Evolutionary conservation across 2,329 filamentous ascomycete genomes (phyloP), one percentile per base, ranked within the genome.

Genomic region (Trichoderma sp.): DNA sequence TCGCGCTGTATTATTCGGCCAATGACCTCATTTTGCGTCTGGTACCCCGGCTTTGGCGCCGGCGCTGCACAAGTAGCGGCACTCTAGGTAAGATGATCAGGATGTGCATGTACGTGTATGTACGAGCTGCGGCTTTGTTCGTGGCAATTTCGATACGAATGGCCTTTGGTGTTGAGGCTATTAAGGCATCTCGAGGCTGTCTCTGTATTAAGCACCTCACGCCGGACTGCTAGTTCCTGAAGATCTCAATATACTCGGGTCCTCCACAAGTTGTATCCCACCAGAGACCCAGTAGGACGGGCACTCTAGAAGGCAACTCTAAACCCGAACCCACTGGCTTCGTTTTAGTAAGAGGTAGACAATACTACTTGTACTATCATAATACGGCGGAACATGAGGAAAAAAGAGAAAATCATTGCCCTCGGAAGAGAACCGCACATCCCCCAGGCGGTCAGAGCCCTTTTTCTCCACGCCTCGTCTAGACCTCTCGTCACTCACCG

Each of bases 21-120:
- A 51, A 64, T 64, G 62, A 64, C 62, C 62, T 64, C 62, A 64
- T 64, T 24, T 12, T 59, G 62, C 62, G 14, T 64, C 55, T 51
- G 45, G 45, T 51, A 64, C 62, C 62, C 62, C 62, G 62, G 62
- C 48, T 52, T 64, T 64, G 62, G 62, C 62, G 51, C 44, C 47
- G 21, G 48, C 39, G 14, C 34, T 62, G 48, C 59, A 57, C 54
- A 15, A 34, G 24, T 51, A 52, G 39, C 39, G 41, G 48, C 48
- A 15, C 30, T 30, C 19, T 14, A n/a, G n/a, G n/a, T n/a, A 14
- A 39, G 58, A 50, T 41, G 10, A 19, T 54, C 34, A 24, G 51
- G 26, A 12, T 28, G 43, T 30, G 39, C 19, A 26, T 54, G 34
- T 41, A 51, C 52, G 43, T 30, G 39, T 14, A 26, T 54, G 34